Base-by-base conservation (phyloP, 148 eudicot genomes). In the Chenopodium suecicum region DNA sequence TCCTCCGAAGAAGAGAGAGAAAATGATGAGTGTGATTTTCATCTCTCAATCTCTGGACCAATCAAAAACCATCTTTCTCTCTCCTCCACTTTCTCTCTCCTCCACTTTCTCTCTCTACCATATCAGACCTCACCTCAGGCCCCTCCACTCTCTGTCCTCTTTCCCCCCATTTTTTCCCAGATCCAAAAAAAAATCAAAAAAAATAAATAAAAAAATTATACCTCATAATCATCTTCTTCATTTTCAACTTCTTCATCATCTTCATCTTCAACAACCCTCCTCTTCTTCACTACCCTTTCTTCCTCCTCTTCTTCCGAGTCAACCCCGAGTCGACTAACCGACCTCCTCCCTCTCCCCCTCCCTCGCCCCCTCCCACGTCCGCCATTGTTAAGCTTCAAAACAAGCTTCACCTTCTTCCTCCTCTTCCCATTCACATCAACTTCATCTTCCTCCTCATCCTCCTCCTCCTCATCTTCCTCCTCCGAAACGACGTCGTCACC, bases 381-480 rank as follows among this genome's bases (percentile, higher is more conserved):
- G 23, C 16, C 70, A 47, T 62, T 79, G 58, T 75, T 85, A 1
- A 89, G 82, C 86, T 91, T 89, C 9, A 90, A 79, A 31, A 89
- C 76, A 25, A 83, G 84, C 87, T 87, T 85, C 20, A 93, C 74
- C 86, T 91, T 89, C 89, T 93, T 91, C 86, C 89, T 77, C 60
- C 70, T 81, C 22, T 82, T 88, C 48, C 76, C 91, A 5, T 86
- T 88, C 3, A 70, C 86, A 31, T 78, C 89, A 65, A 68, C 86
- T 37, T 86, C 89, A 10, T 64, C 62, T 68, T 82, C 76, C 23
- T 83, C 91, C 46, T 83, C 93, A 1, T 89, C 91, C 0, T 83
- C 89, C 3, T 78, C 86, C 7, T 47, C 79, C 0, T 37, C 85
- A 4, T 50, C 85, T 0, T 66, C 76, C 3, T 72, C 86, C 58